Base-by-base conservation (phyloP, 192 early-diverging fungal genomes). In the Coemansia javaensis region DNA sequence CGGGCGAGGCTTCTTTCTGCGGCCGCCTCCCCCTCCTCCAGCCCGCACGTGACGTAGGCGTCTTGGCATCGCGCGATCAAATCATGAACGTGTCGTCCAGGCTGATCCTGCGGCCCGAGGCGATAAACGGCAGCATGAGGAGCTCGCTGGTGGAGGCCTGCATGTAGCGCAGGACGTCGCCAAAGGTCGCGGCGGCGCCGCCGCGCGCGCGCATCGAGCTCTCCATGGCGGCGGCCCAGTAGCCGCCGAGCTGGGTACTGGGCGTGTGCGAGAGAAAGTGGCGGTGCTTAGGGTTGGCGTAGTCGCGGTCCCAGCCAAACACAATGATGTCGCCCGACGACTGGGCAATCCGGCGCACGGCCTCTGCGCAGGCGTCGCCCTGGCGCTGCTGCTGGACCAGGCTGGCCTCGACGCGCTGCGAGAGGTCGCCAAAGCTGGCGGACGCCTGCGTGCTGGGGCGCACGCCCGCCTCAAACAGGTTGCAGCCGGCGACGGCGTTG, bases 221-320 rank as follows among this genome's bases (percentile, higher is more conserved):
- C 28, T 86, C 65, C 40, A 88, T 66, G 13, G 84, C 86, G 38
- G 84, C 75, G 0, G 75, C 73, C 76, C 90, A 83, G 53, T 84
- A 85, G 17, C 78, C 81, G 37, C 81, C 80, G 28, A 80, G 75
- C 58, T 75, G 63, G 58, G 74, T 78, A 52, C 72, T 73, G 21
- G 68, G 68, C 23, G 77, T 69, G n/a, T 85, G 85, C 56, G 87
- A 79, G 16, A 86, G 78, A 5, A 74, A 78, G 18, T 79, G 85
- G 58, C 86, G 84, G 58, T 78, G 70, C 44, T 85, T 82, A 5
- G 85, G 83, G 56, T 84, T 86, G 7, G 82, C 76, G 32, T 77
- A 81, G 49, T 88, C 79, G 76, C 79, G 79, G 40, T 85, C 71
- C 14, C 87, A 72, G 32, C 61, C 82, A 54, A 87, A 83, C 27